Evolutionary conservation across 202 grass and related monocot genomes (phyloP).

Genomic region (Schoenoplectus tabernaemontani): DNA sequence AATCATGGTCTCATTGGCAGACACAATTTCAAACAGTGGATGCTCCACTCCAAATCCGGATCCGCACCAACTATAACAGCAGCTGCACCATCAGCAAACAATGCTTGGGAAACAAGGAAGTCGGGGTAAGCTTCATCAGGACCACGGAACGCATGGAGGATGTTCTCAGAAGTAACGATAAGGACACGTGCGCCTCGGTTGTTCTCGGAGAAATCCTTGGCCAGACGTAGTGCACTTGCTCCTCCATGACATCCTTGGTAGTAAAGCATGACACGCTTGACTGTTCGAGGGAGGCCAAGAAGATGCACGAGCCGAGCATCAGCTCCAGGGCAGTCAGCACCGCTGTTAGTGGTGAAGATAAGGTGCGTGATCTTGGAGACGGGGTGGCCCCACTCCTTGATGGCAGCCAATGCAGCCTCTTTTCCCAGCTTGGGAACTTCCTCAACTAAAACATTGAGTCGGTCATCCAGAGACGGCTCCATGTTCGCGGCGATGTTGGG

Average conservation of each 20-base stretch:
- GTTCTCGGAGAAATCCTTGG: conserved; percentile 27
- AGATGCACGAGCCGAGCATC: conserved; percentile 25
- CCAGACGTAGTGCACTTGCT: conserved; percentile 2
- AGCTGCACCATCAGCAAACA: conserved; percentile 21
- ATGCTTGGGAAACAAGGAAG: conserved; percentile 20
- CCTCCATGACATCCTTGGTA: conserved; percentile 24
- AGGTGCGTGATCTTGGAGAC: conserved; percentile 29
- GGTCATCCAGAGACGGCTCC: conserved; percentile 24
- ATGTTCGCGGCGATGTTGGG: conserved; percentile 13
- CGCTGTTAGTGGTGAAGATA: conserved; percentile 21
- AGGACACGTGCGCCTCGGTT: conserved; percentile 20
- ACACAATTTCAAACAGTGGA: conserved; percentile 22
- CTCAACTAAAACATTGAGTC: conserved; percentile 22
- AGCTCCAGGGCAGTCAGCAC: conserved; percentile 26
- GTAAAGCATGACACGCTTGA: conserved; percentile 31
- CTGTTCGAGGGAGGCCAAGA: conserved; percentile 22
- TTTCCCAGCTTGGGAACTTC: conserved; percentile 24
- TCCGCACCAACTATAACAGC: conserved; percentile 30
- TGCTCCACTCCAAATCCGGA: conserved; percentile 18
- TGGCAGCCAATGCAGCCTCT: conserved; percentile 15
- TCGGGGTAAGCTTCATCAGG: conserved; percentile 14
- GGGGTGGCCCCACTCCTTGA: too few relatives aligned
- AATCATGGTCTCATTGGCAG: conserved; percentile 19
- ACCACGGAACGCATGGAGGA: conserved; percentile 14
- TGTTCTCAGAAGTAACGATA: conserved; percentile 17